Base-by-base conservation (phyloP, 148 eudicot genomes). In the Oxyria digyna region DNA sequence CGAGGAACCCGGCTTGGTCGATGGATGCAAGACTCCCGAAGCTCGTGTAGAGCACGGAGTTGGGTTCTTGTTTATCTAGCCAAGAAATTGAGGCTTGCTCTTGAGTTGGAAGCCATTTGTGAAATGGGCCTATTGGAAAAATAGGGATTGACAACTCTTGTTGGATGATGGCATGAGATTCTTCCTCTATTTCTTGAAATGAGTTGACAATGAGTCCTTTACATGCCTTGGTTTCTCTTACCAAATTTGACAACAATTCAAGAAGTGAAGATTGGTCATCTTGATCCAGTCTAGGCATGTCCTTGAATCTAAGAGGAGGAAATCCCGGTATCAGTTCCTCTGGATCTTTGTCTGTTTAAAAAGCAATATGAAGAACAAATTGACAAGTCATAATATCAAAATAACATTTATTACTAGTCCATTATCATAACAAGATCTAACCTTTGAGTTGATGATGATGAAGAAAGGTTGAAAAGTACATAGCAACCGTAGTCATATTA, bases 21-120 rank as follows among this genome's bases (percentile, higher is more conserved):
- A 84, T 40, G 8, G 59, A 15, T 8, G 76, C 83, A 32, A 79
- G 33, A 40, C 83, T 84, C 0, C 87, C 87, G 32, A 80, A 80
- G 72, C 86, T 83, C 18, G 80, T 80, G n/a, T 78, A 83, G 29
- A 81, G 38, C 10, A 84, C 83, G 0, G 78, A 69, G 40, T 79
- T 73, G 0, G 85, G 79, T 69, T 68, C 46, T 62, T 81, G 83
- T 29, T 43, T 73, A 66, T 84, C 62, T 13, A 84, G 71, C 87
- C 87, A 84, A 24, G 83, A 73, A 7, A 81, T 64, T 35, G 69
- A 65, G 64, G 71, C 69, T 59, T 63, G 69, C 46, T 81, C 87
- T 59, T 75, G 70, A 4, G 35, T 12, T 62, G 55, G 65, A 3
- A 68, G 18, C 41, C 42, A 13, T 40, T 73, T 75, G 46, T 79